Conservation (phyloP, 148 eudicot species). For the Dianthus caryophyllus region DNA sequence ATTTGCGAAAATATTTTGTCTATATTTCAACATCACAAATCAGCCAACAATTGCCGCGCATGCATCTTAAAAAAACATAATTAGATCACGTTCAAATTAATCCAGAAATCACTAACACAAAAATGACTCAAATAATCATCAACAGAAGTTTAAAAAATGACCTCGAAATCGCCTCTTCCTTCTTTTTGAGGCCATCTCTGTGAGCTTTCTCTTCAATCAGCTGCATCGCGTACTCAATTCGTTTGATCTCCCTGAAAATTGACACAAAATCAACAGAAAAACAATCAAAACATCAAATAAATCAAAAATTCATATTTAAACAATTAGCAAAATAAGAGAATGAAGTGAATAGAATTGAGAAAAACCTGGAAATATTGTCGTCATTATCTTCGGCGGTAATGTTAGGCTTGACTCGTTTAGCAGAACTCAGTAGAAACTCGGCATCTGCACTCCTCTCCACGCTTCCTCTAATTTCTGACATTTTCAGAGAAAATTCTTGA, state of each 20-base stretch:
- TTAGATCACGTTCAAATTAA: neutral
- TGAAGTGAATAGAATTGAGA: too few relatives aligned
- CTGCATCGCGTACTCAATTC: conserved; percentile 66
- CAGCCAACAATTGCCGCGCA: neutral
- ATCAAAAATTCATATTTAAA: too few relatives aligned
- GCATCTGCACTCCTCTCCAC: conserved; percentile 41
- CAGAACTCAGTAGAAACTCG: conserved; percentile 30
- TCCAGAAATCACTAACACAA: neutral
- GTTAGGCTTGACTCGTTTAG: conserved; percentile 37
- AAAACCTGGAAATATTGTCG: conserved; percentile 49
- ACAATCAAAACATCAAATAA: too few relatives aligned
- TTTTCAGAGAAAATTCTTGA: conserved; percentile 19
- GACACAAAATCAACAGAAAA: neutral
- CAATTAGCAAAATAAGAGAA: neutral
- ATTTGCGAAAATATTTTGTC: neutral
- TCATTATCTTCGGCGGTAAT: conserved; percentile 32
- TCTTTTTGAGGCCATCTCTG: conserved; percentile 80
- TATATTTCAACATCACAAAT: neutral
- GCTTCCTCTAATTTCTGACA: conserved; percentile 51
- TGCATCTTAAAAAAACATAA: neutral
- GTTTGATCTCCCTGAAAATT: conserved; percentile 75
- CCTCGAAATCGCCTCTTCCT: conserved; percentile 88
- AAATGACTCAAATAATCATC: neutral
- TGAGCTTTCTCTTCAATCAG: conserved; percentile 76
- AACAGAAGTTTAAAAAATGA: conserved; percentile 19